Conservation (phyloP, 163 green algal species). For the Chlamydomonas reinhardtii region DNA sequence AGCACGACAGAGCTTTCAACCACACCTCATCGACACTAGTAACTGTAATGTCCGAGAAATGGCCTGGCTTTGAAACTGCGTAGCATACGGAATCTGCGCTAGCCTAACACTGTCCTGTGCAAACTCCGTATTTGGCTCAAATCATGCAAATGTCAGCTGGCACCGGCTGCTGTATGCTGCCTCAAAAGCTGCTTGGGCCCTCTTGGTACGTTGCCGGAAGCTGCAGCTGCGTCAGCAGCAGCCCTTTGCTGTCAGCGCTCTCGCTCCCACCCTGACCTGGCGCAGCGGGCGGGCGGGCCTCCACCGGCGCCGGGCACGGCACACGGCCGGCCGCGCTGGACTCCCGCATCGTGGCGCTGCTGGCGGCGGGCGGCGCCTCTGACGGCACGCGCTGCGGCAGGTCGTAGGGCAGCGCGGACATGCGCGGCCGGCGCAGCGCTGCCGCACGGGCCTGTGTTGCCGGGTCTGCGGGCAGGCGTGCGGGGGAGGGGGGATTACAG, state of each 20-base stretch:
- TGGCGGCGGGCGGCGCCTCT: neutral
- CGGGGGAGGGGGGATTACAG: too few relatives aligned
- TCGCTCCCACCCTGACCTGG: constrained; percentile 33
- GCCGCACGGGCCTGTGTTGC: constrained; percentile 6
- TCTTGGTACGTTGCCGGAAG: neutral
- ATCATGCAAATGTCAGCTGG: neutral
- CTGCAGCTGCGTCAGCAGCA: too few relatives aligned
- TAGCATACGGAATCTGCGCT: neutral
- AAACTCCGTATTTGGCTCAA: neutral
- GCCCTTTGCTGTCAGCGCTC: too few relatives aligned
- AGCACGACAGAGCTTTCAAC: too few relatives aligned
- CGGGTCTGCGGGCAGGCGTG: constrained; percentile 2
- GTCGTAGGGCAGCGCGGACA: constrained; percentile 21
- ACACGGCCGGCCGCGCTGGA: neutral
- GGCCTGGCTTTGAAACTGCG: too few relatives aligned
- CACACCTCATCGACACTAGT: too few relatives aligned
- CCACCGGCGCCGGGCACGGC: neutral
- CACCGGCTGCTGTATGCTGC: too few relatives aligned
- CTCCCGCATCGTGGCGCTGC: neutral
- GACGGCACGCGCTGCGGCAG: constrained; percentile 14
- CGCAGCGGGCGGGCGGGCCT: neutral
- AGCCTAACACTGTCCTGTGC: neutral
- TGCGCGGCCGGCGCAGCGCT: constrained; percentile 5
- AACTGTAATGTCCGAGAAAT: too few relatives aligned
- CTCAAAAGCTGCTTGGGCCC: neutral